A percentile compares a stretch with the other conserved stretches of the same genome.
These are phyloP conservation scores for Grigorovia humatica DNA, from an alignment of 805 yeast genomes.

Conservation along the genomic window DNA sequence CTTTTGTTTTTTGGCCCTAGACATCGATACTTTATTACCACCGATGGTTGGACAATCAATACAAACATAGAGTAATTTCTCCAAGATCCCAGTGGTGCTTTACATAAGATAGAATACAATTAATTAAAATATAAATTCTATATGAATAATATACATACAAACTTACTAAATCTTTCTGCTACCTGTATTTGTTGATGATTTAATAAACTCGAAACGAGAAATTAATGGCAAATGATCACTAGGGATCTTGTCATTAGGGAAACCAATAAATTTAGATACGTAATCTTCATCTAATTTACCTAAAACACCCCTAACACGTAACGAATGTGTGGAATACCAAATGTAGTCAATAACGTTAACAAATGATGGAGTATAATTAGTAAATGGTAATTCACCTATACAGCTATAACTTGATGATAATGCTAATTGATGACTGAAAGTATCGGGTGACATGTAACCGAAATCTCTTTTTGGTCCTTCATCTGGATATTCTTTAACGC, in stretches of 20 bases:
- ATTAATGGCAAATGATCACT: constrained; percentile 90
- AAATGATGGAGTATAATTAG: constrained; percentile 89
- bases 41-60: too few species aligned
- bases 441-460: constrained; percentile 83
- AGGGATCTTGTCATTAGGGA: constrained; percentile 90
- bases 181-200: constrained; percentile 19
- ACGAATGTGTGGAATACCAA: constrained; percentile 80
- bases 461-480: constrained; percentile 72
- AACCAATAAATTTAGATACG: constrained; percentile 67
- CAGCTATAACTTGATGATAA: constrained; percentile 76
- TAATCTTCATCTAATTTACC: constrained; percentile 80
- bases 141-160: background rate
- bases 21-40: too few species aligned
- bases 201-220: constrained; percentile 64
- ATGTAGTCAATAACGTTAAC: constrained; percentile 90
- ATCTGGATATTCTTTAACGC: constrained; percentile 69
- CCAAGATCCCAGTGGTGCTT: too few species aligned
- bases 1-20: background rate
- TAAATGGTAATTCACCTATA: constrained; percentile 85
- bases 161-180: constrained; percentile 21
- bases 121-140: background rate
- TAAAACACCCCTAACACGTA: constrained; percentile 74
- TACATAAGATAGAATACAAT: background rate
- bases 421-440: constrained; percentile 71
- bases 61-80: too few species aligned